Evolutionary conservation across 345 rosid species (phyloP).

Genomic region (Garcia nutans): DNA sequence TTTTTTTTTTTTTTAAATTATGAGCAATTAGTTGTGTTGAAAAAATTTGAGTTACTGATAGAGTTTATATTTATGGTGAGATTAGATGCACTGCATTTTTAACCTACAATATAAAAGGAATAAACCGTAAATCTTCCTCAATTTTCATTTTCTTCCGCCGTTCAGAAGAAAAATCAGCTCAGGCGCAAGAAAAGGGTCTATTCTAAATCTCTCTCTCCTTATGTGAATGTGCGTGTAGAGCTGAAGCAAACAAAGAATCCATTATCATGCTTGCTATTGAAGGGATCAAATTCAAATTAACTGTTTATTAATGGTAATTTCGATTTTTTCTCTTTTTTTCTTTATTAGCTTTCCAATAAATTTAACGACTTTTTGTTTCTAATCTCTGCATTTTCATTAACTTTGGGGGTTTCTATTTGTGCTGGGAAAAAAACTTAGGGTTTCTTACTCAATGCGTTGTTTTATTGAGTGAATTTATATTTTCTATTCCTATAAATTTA

Average conservation of each 20-base stretch:
- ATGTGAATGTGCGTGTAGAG: not conserved
- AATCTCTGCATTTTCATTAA: not conserved
- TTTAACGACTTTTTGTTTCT: not conserved
- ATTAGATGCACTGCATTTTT: no score
- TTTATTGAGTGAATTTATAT: not conserved
- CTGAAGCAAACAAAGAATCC: slow-evolving; percentile 13
- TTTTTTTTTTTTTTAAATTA: no score
- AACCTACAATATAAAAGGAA: no score
- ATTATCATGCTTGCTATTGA: not conserved
- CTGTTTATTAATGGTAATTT: not conserved
- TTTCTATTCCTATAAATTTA: not conserved
- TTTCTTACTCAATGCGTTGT: not conserved
- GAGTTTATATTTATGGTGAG: no score
- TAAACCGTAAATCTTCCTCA: no score
- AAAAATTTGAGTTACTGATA: no score
- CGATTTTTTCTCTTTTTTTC: not conserved
- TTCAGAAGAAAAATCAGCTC: no score
- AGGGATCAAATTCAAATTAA: not conserved
- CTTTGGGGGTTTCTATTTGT: not conserved
- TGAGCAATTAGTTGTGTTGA: no score
- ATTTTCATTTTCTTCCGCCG: no score
- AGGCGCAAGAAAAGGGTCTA: no score
- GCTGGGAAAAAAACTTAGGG: not conserved
- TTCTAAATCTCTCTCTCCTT: not conserved
- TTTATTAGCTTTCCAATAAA: not conserved